Conservation (phyloP, 495 filamentous ascomycete genomes). For the Aspergillus wentii region DNA sequence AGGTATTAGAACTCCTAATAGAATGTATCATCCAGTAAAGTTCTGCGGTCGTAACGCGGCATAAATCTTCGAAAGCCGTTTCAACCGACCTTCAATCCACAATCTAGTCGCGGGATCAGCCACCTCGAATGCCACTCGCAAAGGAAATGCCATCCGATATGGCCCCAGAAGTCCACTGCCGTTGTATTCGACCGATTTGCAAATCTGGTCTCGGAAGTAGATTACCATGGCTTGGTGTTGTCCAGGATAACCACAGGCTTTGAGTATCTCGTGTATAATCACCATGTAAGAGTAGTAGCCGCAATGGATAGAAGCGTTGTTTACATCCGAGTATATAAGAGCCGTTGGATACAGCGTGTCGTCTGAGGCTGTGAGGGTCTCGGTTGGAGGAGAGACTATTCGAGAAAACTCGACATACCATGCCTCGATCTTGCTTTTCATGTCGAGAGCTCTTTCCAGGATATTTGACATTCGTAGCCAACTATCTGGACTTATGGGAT, state of each 20-base stretch:
- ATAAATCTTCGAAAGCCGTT: conserved; percentile 23
- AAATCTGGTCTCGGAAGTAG: conserved; percentile 31
- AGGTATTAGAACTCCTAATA: too few species aligned
- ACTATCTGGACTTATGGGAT: conserved; percentile 6
- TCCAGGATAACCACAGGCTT: conserved; percentile 19
- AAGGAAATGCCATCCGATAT: conserved; percentile 26
- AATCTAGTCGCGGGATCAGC: conserved; percentile 19
- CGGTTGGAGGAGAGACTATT: conserved; percentile 15
- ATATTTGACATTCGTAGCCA: conserved; percentile 13
- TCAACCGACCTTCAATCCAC: conserved; percentile 23
- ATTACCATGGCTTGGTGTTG: conserved; percentile 20
- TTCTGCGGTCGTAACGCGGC: conserved; percentile 20
- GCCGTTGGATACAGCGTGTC: conserved; percentile 22
- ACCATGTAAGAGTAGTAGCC: conserved; percentile 31
- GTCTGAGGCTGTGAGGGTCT: conserved; percentile 13
- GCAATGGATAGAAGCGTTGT: conserved; percentile 20
- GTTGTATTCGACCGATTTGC: conserved; percentile 29
- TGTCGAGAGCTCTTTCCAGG: conserved; percentile 14
- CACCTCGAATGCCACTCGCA: conserved; percentile 27
- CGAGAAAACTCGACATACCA: conserved; percentile 25
- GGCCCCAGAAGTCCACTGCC: conserved; percentile 25
- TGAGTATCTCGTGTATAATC: conserved; percentile 26
- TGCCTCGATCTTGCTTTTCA: conserved; percentile 14
- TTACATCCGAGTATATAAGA: conserved; percentile 20
- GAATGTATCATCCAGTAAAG: too few species aligned